Evolutionary conservation across 2,329 filamentous ascomycete species (phyloP).

Genomic region (Diaporthe helianthi): DNA sequence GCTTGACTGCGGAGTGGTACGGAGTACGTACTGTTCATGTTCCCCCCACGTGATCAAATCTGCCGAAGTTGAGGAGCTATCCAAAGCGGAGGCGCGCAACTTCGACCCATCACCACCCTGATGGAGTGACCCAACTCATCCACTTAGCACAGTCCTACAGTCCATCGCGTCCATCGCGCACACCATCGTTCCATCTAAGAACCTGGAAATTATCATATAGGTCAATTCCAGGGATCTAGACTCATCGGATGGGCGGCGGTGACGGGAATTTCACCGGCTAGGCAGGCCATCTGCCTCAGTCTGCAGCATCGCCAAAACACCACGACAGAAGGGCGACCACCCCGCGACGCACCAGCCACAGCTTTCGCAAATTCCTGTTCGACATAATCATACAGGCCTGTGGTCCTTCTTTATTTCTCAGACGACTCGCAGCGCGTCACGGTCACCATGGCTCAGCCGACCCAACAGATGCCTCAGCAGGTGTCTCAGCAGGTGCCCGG

Average conservation of each 20-base stretch:
- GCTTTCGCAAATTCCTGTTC: not conserved
- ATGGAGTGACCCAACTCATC: slow-evolving; percentile 13
- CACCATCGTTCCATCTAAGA: not conserved
- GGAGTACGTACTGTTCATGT: not conserved
- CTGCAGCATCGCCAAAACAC: slow-evolving; percentile 23
- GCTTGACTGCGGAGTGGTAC: not conserved
- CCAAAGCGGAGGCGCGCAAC: slow-evolving; percentile 26
- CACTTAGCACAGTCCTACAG: slow-evolving; percentile 1
- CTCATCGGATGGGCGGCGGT: slow-evolving; percentile 28
- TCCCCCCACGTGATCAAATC: slow-evolving; percentile 27
- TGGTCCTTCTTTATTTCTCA: slow-evolving; percentile 1
- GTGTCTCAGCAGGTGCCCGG: slow-evolving; percentile 40
- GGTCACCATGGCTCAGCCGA: slow-evolving; percentile 38
- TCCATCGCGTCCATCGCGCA: slow-evolving; percentile 21
- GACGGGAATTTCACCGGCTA: slow-evolving; percentile 28
- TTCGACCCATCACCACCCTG: slow-evolving; percentile 26
- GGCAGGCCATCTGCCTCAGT: slow-evolving; percentile 35
- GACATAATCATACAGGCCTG: not conserved
- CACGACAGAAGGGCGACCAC: not conserved
- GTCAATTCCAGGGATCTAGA: slow-evolving; percentile 4
- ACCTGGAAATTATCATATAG: not conserved
- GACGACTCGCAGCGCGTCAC: not conserved
- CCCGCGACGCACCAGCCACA: not conserved
- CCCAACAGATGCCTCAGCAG: slow-evolving; percentile 46
- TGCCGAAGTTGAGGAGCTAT: slow-evolving; percentile 29